Conservation (phyloP, 306 rosid species). For the Cucurbita ficifolia region DNA sequence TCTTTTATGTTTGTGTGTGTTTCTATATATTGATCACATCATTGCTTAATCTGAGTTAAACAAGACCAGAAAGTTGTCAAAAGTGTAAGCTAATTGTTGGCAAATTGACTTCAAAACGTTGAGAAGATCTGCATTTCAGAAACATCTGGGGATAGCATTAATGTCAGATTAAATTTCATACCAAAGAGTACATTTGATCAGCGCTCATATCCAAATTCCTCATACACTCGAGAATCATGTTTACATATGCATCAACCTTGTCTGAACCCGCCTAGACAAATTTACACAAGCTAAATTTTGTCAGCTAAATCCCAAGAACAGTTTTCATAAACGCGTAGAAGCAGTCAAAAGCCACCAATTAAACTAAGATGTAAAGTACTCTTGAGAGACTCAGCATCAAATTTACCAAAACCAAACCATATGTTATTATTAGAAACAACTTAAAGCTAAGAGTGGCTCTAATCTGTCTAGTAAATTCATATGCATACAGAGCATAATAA, state of each 20-base stretch:
- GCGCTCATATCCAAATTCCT: conserved; percentile 4
- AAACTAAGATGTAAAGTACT: background rate
- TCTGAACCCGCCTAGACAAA: conserved; percentile 9
- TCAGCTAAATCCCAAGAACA: conserved; percentile 3
- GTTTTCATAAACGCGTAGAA: background rate
- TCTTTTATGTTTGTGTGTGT: background rate
- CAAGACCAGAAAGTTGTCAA: background rate
- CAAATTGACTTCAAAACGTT: background rate
- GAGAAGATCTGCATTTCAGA: background rate
- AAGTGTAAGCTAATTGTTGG: background rate
- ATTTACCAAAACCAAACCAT: background rate
- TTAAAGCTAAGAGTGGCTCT: background rate
- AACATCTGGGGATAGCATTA: background rate
- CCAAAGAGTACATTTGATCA: background rate
- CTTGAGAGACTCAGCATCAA: background rate
- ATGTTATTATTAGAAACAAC: background rate
- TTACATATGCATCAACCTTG: conserved; percentile 10
- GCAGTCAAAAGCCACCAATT: background rate
- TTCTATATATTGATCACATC: background rate
- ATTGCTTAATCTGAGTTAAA: background rate
- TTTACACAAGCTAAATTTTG: conserved; percentile 4
- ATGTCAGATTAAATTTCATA: background rate
- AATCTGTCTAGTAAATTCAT: background rate
- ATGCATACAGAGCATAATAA: background rate
- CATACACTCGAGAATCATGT: conserved; percentile 10